Evolutionary conservation across 306 rosid genomes (phyloP), one percentile per base, ranked within the genome.

Genomic region (Ormosia semicastrata): DNA sequence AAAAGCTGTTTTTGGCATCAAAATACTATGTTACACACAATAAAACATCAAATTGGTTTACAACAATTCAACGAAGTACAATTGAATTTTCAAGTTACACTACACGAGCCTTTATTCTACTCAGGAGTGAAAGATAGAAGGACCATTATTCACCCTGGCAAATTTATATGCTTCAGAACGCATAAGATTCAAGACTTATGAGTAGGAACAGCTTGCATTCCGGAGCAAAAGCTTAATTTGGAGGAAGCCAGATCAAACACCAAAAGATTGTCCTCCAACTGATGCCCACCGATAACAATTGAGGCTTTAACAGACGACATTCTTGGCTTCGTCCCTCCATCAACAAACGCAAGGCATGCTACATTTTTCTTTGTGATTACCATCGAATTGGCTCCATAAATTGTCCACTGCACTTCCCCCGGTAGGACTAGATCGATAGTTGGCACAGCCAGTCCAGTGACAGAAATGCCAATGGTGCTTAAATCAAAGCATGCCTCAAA

Each of bases 401-500:
- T 75, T 1, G 33, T 82, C 89, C 82, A 82, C 5, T 73, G 43
- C 73, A 46, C 37, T 62, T 56, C 81, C 36, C 52, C 75, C 62
- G 15, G 58, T 18, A 86, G 14, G 50, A 75, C 85, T 2, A 83
- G 66, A 60, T 83, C 87, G 66, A 83, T 70, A 5, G 39, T 56
- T 15, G 87, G 89, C 66, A 82, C 85, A 50, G 14, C 44, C 0
- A 44, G 36, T 33, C 78, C 83, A 3, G 34, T 39, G 2, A 8
- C 10, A 1, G 70, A 71, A 13, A n/a, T 71, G 0, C 62, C 76
- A 41, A 40, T 24, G 1, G 71, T 57, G 14, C 12, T 78, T 63
- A 60, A 11, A 17, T 82, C 81, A 43, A 54, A 86, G 50, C 89
- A 86, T 7, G 87, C 83, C 67, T 75, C 71, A 54, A 80, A 83